Evolutionary conservation across 2,329 filamentous ascomycete genomes (phyloP).

Genomic region (Rutstroemia sp.): DNA sequence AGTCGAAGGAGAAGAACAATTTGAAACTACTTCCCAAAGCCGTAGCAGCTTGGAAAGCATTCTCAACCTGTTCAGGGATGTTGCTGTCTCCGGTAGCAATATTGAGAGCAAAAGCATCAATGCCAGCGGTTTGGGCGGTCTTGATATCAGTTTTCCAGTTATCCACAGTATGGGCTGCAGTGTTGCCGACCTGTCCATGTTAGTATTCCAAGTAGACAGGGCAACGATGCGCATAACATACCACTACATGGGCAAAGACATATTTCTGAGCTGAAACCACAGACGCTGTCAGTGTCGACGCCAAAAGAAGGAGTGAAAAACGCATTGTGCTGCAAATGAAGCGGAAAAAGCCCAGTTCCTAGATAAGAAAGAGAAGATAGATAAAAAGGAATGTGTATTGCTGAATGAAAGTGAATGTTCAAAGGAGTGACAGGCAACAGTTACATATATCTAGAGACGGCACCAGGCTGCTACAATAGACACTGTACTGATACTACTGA

Average conservation of each 20-base stretch:
- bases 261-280: conserved; percentile 17
- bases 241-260: conserved; percentile 27
- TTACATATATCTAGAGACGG: conserved; percentile 3
- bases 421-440: neutral
- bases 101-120: conserved; percentile 33
- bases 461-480: neutral
- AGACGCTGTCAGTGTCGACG: conserved; percentile 7
- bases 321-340: conserved; percentile 2
- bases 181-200: conserved; percentile 19
- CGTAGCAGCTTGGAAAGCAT: conserved; percentile 31
- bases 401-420: neutral
- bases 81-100: conserved; percentile 27
- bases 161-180: conserved; percentile 24
- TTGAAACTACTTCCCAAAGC: conserved; percentile 19
- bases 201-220: too few species aligned
- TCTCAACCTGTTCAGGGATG: conserved; percentile 29
- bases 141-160: conserved; percentile 30
- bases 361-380: neutral
- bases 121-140: conserved; percentile 30
- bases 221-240: conserved; percentile 5
- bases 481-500: neutral
- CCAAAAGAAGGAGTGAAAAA: conserved; percentile 9
- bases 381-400: conserved; percentile 4
- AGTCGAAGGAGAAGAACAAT: conserved; percentile 32
- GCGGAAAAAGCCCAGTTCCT: neutral